A percentile compares a stretch with the other conserved stretches of the same genome.
Conservation (phyloP, 225 moss, liverwort and hornwort species). For the Climacium dendroides region DNA sequence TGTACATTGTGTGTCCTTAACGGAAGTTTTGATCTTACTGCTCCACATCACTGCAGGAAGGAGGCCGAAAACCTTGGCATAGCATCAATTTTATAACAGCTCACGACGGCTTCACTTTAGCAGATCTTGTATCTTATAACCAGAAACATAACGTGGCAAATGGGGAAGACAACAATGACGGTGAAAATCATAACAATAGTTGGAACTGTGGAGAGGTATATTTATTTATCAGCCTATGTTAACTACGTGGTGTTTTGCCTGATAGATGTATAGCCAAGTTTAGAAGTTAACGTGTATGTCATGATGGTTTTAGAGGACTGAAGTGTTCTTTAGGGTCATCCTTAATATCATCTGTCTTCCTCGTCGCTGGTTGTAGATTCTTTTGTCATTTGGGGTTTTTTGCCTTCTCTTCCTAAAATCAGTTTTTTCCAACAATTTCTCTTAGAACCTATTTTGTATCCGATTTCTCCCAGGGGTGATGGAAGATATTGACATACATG, state of each 20-base stretch:
- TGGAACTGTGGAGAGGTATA: conserved; percentile 90
- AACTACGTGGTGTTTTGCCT: background rate
- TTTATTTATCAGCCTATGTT: background rate
- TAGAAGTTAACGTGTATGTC: background rate
- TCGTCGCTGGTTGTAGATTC: background rate
- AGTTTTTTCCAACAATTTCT: background rate
- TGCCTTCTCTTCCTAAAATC: background rate
- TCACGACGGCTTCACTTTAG: conserved; percentile 82
- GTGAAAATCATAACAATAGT: conserved; percentile 79
- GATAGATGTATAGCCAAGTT: background rate
- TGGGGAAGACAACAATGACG: conserved; percentile 81
- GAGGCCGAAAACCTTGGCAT: conserved; percentile 84
- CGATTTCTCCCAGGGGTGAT: background rate
- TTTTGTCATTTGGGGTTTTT: background rate
- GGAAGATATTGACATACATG: background rate
- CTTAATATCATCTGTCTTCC: background rate
- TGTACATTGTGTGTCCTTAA: background rate
- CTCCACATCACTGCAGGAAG: conserved; percentile 44
- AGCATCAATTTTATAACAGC: conserved; percentile 85
- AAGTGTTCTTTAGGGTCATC: background rate
- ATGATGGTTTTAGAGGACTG: background rate
- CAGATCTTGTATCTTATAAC: conserved; percentile 81
- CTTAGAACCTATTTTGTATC: background rate
- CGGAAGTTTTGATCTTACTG: background rate
- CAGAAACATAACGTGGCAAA: conserved; percentile 84